These are phyloP conservation scores for Uronychia binucleata DNA, from an alignment of 73 alveolate species.

Conservation along the genomic window DNA sequence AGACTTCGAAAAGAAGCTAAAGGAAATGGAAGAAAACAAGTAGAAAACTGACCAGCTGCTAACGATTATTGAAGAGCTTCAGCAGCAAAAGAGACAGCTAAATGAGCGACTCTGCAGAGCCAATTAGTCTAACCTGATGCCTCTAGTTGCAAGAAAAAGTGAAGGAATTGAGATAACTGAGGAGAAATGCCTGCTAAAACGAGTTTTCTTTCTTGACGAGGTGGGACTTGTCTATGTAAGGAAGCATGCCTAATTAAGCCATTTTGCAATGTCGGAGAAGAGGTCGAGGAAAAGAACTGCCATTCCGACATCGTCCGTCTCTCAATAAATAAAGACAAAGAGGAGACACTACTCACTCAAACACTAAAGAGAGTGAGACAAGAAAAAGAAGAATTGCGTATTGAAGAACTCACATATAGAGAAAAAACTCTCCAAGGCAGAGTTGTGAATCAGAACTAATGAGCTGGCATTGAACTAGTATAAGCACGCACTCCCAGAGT, in stretches of 20 bases:
- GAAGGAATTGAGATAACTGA: neutral
- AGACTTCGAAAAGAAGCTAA: conserved; percentile 50
- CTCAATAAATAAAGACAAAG: too few relatives aligned
- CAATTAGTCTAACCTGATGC: neutral
- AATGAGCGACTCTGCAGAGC: conserved; percentile 6
- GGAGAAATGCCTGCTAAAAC: too few relatives aligned
- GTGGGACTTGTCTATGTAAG: neutral
- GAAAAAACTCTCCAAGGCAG: too few relatives aligned
- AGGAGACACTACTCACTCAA: too few relatives aligned
- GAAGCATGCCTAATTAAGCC: neutral
- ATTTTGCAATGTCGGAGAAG: neutral
- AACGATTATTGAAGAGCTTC: conserved; percentile 2
- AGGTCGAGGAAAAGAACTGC: neutral
- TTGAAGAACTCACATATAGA: too few relatives aligned
- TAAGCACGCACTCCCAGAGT: too few relatives aligned
- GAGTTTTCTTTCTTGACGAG: neutral
- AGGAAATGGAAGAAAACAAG: conserved; percentile 18
- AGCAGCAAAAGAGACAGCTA: conserved; percentile 2
- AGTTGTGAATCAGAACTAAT: too few relatives aligned
- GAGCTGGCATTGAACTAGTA: too few relatives aligned
- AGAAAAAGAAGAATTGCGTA: too few relatives aligned
- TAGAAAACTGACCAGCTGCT: neutral
- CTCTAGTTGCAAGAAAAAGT: neutral
- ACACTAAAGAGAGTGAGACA: too few relatives aligned
- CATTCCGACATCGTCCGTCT: too few relatives aligned